Evolutionary conservation across 805 yeast genomes (phyloP).

Genomic region (Suhomyces emberorum): DNA sequence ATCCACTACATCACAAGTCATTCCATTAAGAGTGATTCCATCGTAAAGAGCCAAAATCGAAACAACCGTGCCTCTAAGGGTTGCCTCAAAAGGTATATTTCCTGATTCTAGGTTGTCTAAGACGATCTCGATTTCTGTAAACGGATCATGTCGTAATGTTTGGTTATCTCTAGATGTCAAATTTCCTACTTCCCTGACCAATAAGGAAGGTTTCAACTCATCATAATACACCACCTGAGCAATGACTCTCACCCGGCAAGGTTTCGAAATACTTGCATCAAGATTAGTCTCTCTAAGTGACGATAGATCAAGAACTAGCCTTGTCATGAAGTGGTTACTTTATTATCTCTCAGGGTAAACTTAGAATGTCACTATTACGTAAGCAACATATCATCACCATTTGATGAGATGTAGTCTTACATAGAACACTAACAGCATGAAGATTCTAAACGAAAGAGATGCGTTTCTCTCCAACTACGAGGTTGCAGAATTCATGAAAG

Average conservation of each 20-base stretch:
- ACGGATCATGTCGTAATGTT: too few relatives aligned
- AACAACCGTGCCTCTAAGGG: constrained; percentile 22
- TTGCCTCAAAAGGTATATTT: constrained; percentile 8
- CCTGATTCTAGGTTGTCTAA: too few relatives aligned
- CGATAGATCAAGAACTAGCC: constrained; percentile 6
- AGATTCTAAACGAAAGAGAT: constrained; percentile 51
- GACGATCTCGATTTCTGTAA: too few relatives aligned
- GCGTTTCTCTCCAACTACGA: constrained; percentile 64
- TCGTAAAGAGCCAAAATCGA: constrained; percentile 30
- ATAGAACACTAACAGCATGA: constrained; percentile 7
- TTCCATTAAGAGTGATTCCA: constrained; percentile 21
- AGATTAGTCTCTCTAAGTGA: constrained; percentile 1
- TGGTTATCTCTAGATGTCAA: too few relatives aligned
- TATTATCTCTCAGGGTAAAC: too few relatives aligned
- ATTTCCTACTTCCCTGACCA: constrained; percentile 5
- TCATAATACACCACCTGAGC: constrained; percentile 6
- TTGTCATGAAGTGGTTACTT: too few relatives aligned
- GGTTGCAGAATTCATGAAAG: constrained; percentile 53
- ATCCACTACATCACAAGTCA: constrained; percentile 20
- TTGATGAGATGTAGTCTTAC: too few relatives aligned
- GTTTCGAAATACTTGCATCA: constrained; percentile 1
- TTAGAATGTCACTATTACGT: too few relatives aligned
- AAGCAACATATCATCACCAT: not conserved
- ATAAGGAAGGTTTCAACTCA: not conserved
- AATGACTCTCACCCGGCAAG: constrained; percentile 6